A percentile compares a stretch with the other conserved stretches of the same genome.
phyloP scores from a whole-genome alignment of 2,329 filamentous ascomycete species.

The Chrysoporthe puriensis region DNA sequence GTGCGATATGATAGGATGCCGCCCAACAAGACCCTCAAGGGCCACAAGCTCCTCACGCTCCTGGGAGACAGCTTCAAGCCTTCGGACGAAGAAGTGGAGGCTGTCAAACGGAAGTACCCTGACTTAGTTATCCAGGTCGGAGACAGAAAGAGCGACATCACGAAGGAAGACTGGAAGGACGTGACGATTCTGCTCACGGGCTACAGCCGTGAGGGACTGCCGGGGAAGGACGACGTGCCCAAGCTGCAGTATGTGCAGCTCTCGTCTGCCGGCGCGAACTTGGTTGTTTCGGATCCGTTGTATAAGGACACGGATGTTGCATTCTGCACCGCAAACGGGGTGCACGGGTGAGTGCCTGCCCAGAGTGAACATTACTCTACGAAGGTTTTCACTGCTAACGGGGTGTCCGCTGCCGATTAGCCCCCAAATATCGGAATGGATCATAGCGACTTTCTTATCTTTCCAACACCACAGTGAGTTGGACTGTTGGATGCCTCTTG shows the following conservation, averaged over 20 bases:
- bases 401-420: constrained; percentile 36
- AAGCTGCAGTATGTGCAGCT: constrained; percentile 58
- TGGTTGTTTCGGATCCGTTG: constrained; percentile 49
- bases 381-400: neutral
- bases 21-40: constrained; percentile 45
- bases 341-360: constrained; percentile 53
- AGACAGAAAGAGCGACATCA: constrained; percentile 34
- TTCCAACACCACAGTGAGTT: constrained; percentile 44
- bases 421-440: constrained; percentile 62
- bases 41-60: constrained; percentile 51
- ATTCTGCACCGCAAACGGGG: constrained; percentile 60
- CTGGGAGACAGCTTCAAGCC: constrained; percentile 39
- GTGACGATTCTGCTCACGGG: constrained; percentile 47
- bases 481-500: neutral
- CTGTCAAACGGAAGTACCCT: constrained; percentile 46
- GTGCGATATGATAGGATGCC: constrained; percentile 18
- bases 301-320: constrained; percentile 54
- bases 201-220: constrained; percentile 49
- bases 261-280: constrained; percentile 57
- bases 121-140: constrained; percentile 46
- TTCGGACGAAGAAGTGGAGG: constrained; percentile 40
- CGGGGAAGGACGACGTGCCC: constrained; percentile 47
- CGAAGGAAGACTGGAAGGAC: constrained; percentile 48
- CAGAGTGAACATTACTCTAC: neutral
- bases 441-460: constrained; percentile 55